Conservation (phyloP, 495 filamentous ascomycete species). For the Cetradonia linearis region DNA sequence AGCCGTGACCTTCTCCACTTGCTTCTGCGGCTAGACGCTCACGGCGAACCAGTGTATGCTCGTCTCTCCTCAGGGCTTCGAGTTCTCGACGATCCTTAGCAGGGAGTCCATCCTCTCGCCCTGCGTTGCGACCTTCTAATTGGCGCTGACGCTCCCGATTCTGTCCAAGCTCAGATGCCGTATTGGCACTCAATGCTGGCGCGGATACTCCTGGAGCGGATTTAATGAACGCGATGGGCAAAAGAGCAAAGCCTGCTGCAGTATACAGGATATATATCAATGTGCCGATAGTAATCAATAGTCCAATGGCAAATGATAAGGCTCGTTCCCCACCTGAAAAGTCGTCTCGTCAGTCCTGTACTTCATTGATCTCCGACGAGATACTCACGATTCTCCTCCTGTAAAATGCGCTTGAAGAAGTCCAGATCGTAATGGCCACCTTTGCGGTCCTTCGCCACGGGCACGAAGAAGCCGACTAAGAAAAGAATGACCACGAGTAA, state of each 20-base stretch:
- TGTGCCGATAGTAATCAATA: conserved; percentile 77
- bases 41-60: conserved; percentile 81
- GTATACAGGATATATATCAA: conserved; percentile 82
- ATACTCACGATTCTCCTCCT: conserved; percentile 59
- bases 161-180: conserved; percentile 63
- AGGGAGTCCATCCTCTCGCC: conserved; percentile 61
- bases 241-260: conserved; percentile 74
- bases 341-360: conserved; percentile 20
- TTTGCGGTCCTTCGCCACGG: conserved; percentile 53
- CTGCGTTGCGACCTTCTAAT: conserved; percentile 74
- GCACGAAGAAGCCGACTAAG: conserved; percentile 86
- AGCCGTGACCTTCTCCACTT: conserved; percentile 58
- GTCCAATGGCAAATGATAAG: conserved; percentile 74
- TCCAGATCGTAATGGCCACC: conserved; percentile 63
- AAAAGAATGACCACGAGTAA: conserved; percentile 72
- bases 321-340: conserved; percentile 73
- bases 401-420: conserved; percentile 76
- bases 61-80: conserved; percentile 76
- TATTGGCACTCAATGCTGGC: conserved; percentile 63
- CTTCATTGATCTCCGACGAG: neutral
- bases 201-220: conserved; percentile 72
- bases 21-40: conserved; percentile 78
- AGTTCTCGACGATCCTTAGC: conserved; percentile 81
- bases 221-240: conserved; percentile 85
- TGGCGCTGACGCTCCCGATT: conserved; percentile 89